Percentiles rank a stretch among this genome's conserved stretches.
phyloP scores from a whole-genome alignment of 2,329 filamentous ascomycete genomes.

The Alternaria sp. region DNA sequence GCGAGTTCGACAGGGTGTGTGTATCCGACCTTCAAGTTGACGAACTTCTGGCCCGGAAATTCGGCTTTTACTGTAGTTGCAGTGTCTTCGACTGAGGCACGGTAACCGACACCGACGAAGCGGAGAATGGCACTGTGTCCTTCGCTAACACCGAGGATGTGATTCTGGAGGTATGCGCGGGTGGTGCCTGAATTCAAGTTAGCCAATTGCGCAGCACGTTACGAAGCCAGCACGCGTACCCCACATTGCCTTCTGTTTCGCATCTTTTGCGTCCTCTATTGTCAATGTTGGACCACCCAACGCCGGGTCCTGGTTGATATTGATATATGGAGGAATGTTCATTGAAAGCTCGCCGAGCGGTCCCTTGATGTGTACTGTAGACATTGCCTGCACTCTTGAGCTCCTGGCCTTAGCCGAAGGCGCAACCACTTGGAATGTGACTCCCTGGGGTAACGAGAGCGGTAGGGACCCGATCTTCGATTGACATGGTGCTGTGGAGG shows the following conservation, averaged over 20 bases:
- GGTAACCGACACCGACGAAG: slow-evolving; percentile 94
- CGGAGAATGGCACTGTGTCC: slow-evolving; percentile 93
- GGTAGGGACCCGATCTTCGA: slow-evolving; percentile 86
- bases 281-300: slow-evolving; percentile 71
- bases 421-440: slow-evolving; percentile 74
- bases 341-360: slow-evolving; percentile 83
- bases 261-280: slow-evolving; percentile 72
- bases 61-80: slow-evolving; percentile 72
- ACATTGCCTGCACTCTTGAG: slow-evolving; percentile 69
- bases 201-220: slow-evolving; percentile 1
- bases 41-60: slow-evolving; percentile 85
- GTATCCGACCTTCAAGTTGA: slow-evolving; percentile 94
- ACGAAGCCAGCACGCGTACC: slow-evolving; percentile 62
- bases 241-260: slow-evolving; percentile 94
- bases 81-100: slow-evolving; percentile 82
- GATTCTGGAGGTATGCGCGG: slow-evolving; percentile 87
- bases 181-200: slow-evolving; percentile 72
- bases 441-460: slow-evolving; percentile 58
- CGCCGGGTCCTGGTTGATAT: slow-evolving; percentile 72
- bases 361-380: slow-evolving; percentile 78
- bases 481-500: slow-evolving; percentile 69
- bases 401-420: slow-evolving; percentile 68
- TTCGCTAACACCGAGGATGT: slow-evolving; percentile 94
- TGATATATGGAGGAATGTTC: slow-evolving; percentile 80
- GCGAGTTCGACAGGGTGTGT: slow-evolving; percentile 93